Evolutionary conservation across 208 protist genomes (phyloP).

Genomic region (Angomonas desouzai): DNA sequence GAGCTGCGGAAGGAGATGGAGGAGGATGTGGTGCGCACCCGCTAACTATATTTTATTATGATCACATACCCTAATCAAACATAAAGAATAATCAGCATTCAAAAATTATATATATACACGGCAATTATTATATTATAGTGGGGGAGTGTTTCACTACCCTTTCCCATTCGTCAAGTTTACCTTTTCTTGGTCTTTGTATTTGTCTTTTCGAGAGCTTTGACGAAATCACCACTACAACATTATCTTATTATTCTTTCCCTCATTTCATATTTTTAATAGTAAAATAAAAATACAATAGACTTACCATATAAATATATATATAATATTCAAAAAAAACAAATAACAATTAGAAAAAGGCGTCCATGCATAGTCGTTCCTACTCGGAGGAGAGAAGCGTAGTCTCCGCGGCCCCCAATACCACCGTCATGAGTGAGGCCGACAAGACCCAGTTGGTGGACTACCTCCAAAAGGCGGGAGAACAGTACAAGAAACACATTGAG

Average conservation of each 20-base stretch:
- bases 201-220: too few species aligned
- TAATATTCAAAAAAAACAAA: background rate
- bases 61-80: too few species aligned
- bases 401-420: background rate
- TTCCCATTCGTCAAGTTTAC: too few species aligned
- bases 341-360: background rate
- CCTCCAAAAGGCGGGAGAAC: slow-evolving; percentile 47
- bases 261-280: too few species aligned
- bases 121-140: slow-evolving; percentile 9
- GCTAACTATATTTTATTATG: slow-evolving; percentile 6
- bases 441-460: slow-evolving; percentile 53
- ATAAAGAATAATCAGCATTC: too few species aligned
- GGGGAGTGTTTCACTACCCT: too few species aligned
- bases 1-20: slow-evolving; percentile 62
- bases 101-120: too few species aligned
- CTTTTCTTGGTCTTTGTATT: too few species aligned
- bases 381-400: background rate
- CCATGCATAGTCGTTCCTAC: background rate
- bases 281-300: too few species aligned
- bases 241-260: slow-evolving; percentile 14
- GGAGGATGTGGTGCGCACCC: slow-evolving; percentile 53
- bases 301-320: too few species aligned
- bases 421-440: slow-evolving; percentile 7
- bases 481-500: slow-evolving; percentile 59
- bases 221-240: too few species aligned